phyloP scores from a whole-genome alignment of 805 yeast genomes.

The Metschnikowia bowlesiae region DNA sequence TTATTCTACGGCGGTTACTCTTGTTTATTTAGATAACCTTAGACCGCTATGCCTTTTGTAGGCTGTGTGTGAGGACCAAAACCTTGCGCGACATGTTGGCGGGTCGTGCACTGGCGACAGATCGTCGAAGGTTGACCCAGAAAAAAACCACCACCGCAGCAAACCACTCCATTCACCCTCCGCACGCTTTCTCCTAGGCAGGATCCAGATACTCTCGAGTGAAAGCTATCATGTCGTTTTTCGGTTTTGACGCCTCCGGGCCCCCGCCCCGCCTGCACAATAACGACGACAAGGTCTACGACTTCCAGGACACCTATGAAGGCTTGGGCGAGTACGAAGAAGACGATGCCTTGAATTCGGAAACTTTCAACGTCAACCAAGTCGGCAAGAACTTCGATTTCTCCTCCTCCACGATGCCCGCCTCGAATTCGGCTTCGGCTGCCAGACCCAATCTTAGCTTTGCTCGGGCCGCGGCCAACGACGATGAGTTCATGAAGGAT shows the following conservation, averaged over 20 bases:
- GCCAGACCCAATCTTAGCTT: conserved; percentile 31
- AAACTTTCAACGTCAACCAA: conserved; percentile 63
- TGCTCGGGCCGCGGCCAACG: conserved; percentile 39
- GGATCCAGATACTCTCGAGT: neutral
- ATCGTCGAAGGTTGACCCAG: neutral
- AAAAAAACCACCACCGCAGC: conserved; percentile 1
- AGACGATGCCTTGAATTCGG: conserved; percentile 77
- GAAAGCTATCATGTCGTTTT: conserved; percentile 52
- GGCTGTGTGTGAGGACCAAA: neutral
- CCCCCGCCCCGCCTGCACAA: conserved; percentile 23
- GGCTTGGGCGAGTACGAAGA: conserved; percentile 68
- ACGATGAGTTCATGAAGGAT: conserved; percentile 44
- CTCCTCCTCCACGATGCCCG: conserved; percentile 33
- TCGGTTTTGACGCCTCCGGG: conserved; percentile 56
- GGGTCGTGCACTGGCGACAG: conserved; percentile 4
- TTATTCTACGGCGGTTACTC: too few species aligned
- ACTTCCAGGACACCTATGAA: conserved; percentile 81
- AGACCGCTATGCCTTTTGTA: too few species aligned
- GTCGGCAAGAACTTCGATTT: conserved; percentile 66
- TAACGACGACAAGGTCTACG: conserved; percentile 40
- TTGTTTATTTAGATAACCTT: too few species aligned
- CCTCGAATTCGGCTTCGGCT: conserved; percentile 11
- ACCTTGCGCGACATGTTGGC: neutral
- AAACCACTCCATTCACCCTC: neutral
- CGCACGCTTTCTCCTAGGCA: neutral